Conservation (phyloP, 75 land plant genomes). For the Cryptomeria japonica region DNA sequence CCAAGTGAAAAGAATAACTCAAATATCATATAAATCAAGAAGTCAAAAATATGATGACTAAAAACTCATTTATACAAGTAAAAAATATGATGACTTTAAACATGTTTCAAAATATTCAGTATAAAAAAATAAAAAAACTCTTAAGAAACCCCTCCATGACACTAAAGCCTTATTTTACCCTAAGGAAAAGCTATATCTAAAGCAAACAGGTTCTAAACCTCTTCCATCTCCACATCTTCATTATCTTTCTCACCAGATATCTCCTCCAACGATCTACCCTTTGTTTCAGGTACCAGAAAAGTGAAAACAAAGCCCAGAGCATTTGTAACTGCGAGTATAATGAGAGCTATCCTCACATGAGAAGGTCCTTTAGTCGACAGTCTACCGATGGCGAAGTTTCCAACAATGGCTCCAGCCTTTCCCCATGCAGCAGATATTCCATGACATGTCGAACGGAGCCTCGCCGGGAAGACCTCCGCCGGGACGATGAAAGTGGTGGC, state of each 20-base stretch:
- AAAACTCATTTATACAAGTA: no score
- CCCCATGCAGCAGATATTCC: slow-evolving; percentile 22
- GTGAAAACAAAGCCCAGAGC: slow-evolving; percentile 22
- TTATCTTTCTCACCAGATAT: slow-evolving; percentile 12
- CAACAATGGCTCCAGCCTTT: slow-evolving; percentile 26
- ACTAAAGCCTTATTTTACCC: no score
- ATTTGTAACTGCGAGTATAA: slow-evolving; percentile 13
- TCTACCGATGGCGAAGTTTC: slow-evolving; percentile 4
- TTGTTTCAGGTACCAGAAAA: slow-evolving; percentile 15
- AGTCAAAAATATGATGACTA: no score
- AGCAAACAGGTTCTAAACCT: no score
- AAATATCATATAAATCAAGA: no score
- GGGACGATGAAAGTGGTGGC: slow-evolving; percentile 23
- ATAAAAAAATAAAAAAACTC: no score
- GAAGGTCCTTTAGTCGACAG: background rate
- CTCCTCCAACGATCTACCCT: slow-evolving; percentile 31
- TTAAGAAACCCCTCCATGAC: no score
- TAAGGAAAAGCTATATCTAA: no score
- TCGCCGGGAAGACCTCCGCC: slow-evolving; percentile 15
- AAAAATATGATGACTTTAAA: no score
- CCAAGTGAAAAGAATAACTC: no score
- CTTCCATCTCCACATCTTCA: no score
- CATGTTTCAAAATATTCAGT: no score
- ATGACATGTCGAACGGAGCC: slow-evolving; percentile 20
- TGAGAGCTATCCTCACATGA: slow-evolving; percentile 14